phyloP scores from a whole-genome alignment of 1,284 basidiomycete genomes.

The Naganishia sp. region DNA sequence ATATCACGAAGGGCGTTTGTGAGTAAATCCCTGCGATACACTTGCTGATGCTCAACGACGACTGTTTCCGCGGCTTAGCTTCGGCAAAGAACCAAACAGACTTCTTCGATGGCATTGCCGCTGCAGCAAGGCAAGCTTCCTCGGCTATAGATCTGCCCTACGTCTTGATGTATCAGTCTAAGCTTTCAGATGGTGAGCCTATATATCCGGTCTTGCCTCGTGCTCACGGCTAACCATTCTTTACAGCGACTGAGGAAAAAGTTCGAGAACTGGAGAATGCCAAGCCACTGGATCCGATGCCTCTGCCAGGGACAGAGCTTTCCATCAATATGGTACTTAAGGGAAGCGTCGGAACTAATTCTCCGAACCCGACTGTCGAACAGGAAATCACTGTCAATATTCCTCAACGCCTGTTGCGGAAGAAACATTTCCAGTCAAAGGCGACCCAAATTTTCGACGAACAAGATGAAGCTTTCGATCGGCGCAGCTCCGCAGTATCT shows the following conservation, averaged over 20 bases:
- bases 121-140: neutral
- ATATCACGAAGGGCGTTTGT: constrained; percentile 23
- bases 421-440: constrained; percentile 11
- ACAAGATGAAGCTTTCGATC: neutral
- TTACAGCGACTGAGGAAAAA: constrained; percentile 19
- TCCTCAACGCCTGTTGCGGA: constrained; percentile 5
- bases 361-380: constrained; percentile 1
- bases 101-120: constrained; percentile 21
- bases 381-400: constrained; percentile 19
- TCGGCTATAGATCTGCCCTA: constrained; percentile 25
- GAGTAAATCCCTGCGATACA: neutral
- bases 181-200: constrained; percentile 19
- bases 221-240: neutral
- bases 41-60: neutral
- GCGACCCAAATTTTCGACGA: constrained; percentile 8
- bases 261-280: constrained; percentile 22
- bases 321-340: constrained; percentile 17
- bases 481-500: constrained; percentile 7
- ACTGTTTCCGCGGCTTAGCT: neutral
- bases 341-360: constrained; percentile 17
- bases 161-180: constrained; percentile 21
- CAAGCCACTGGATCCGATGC: constrained; percentile 25
- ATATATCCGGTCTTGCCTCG: neutral
- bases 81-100: constrained; percentile 25
- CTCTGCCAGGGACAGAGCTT: constrained; percentile 17